Conservation (phyloP, 2,329 filamentous ascomycete species). For the Aureobasidium namibiae region DNA sequence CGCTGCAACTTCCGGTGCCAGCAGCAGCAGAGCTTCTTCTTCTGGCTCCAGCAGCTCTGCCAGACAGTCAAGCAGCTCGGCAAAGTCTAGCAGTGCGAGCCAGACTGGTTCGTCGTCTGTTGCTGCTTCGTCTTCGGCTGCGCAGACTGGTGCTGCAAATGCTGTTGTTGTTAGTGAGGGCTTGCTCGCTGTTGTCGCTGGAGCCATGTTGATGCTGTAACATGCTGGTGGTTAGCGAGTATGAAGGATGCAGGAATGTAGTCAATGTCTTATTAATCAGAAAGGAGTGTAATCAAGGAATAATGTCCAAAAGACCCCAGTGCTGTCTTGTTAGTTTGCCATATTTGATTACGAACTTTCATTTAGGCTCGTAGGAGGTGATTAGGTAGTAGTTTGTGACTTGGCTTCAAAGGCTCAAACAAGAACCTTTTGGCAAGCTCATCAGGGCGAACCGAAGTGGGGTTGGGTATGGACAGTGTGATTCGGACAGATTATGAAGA, state of each 20-base stretch:
- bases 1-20: not conserved
- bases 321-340: too few species aligned
- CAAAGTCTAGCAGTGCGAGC: not conserved
- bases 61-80: not conserved
- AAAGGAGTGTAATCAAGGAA: too few species aligned
- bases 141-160: not conserved
- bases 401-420: too few species aligned
- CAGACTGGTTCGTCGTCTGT: not conserved
- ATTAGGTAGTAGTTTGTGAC: too few species aligned
- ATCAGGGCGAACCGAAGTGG: too few species aligned
- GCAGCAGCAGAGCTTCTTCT: not conserved
- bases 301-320: not conserved
- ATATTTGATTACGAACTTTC: too few species aligned
- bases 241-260: not conserved
- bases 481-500: not conserved
- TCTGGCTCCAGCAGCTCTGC: not conserved
- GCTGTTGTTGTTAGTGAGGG: not conserved
- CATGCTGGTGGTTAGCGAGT: not conserved
- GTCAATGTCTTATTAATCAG: not conserved
- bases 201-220: constrained; percentile 9
- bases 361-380: too few species aligned
- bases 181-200: not conserved
- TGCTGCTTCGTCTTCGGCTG: not conserved
- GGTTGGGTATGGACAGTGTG: too few species aligned
- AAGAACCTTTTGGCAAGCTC: too few species aligned